These are phyloP conservation scores for Rhynchospora tenuis DNA, from an alignment of 176 grass and related monocot species.

Conservation along the genomic window DNA sequence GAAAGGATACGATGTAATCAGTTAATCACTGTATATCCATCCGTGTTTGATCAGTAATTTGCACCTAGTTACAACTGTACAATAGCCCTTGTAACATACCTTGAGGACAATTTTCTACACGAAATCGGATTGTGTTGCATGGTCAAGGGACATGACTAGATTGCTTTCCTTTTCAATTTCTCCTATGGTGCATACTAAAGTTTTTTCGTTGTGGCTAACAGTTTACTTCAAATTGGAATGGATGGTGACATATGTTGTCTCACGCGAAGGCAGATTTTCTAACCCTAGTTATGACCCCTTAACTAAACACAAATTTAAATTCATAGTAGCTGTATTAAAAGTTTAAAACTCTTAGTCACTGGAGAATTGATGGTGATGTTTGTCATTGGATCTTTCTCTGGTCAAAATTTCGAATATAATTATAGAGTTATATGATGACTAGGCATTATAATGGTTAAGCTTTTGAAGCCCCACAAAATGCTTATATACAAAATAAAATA, in stretches of 20 bases:
- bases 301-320: constrained; percentile 1
- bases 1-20: too few species aligned
- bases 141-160: constrained; percentile 22
- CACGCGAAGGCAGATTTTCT: constrained; percentile 32
- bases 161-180: constrained; percentile 17
- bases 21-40: too few species aligned
- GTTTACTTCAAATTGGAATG: constrained; percentile 7
- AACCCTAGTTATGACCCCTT: constrained; percentile 23
- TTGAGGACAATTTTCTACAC: neutral
- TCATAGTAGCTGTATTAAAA: neutral
- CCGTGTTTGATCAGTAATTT: too few species aligned
- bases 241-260: constrained; percentile 32
- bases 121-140: constrained; percentile 14
- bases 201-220: constrained; percentile 9
- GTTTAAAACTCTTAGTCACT: constrained; percentile 5
- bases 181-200: neutral
- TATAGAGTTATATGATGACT: neutral
- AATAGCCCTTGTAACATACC: neutral
- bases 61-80: too few species aligned
- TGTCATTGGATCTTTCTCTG: neutral
- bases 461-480: constrained; percentile 12
- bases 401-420: constrained; percentile 1
- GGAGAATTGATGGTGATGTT: constrained; percentile 14
- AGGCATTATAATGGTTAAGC: neutral
- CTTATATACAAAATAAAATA: neutral